These are phyloP conservation scores for Penicillium frequentans DNA, from an alignment of 2,329 filamentous ascomycete species.

Conservation along the genomic window DNA sequence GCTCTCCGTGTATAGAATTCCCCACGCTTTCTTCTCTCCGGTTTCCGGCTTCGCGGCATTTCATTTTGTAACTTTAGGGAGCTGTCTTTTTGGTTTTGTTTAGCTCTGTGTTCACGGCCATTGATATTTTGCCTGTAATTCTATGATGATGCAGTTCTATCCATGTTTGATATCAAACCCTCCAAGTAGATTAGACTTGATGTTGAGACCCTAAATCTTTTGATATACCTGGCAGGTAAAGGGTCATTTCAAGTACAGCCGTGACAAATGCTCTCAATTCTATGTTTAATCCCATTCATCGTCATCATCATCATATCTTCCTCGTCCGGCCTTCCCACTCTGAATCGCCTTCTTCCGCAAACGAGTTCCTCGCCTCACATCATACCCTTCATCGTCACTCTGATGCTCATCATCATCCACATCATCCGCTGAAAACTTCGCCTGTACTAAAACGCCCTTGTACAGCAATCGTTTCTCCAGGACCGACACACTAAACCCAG, in stretches of 20 bases:
- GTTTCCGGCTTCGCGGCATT: constrained; percentile 25
- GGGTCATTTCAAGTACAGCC: neutral
- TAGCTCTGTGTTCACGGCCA: constrained; percentile 23
- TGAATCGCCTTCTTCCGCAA: constrained; percentile 27
- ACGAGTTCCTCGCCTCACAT: constrained; percentile 10
- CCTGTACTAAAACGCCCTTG: constrained; percentile 39
- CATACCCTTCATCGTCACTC: constrained; percentile 17
- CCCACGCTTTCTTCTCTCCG: constrained; percentile 19
- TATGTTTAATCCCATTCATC: constrained; percentile 48
- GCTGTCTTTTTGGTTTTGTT: constrained; percentile 15
- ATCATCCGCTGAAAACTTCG: constrained; percentile 29
- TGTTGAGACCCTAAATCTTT: neutral
- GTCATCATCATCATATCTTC: constrained; percentile 29
- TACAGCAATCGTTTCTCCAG: constrained; percentile 45
- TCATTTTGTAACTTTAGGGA: constrained; percentile 28
- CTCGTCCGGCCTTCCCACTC: constrained; percentile 35
- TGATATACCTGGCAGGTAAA: neutral
- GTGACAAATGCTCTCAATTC: neutral
- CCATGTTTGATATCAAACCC: constrained; percentile 4
- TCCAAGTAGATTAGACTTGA: constrained; percentile 6
- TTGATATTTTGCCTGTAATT: constrained; percentile 33
- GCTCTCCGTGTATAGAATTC: constrained; percentile 36
- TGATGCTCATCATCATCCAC: constrained; percentile 28
- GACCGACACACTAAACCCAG: constrained; percentile 38
- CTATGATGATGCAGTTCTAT: constrained; percentile 34